Evolutionary conservation across 805 yeast species (phyloP).

Genomic region (Spathaspora gorwiae): DNA sequence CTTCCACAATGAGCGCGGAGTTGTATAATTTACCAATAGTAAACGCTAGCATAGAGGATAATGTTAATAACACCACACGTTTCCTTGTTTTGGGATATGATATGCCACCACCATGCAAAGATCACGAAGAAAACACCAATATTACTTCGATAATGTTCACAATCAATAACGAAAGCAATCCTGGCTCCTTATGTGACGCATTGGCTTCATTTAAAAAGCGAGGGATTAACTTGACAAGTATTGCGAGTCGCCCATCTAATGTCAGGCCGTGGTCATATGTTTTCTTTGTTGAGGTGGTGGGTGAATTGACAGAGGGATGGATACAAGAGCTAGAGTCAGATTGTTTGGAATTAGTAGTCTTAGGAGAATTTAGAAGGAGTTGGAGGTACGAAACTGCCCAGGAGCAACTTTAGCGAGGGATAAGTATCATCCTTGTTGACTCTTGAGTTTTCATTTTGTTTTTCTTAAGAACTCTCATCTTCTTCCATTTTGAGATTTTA

Average conservation of each 20-base stretch:
- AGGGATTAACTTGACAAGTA: constrained; percentile 61
- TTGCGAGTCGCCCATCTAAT: constrained; percentile 73
- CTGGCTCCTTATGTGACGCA: constrained; percentile 72
- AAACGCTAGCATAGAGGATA: constrained; percentile 62
- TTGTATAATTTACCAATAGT: constrained; percentile 56
- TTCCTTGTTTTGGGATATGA: constrained; percentile 60
- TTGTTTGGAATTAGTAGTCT: constrained; percentile 48
- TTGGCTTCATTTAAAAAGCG: constrained; percentile 52
- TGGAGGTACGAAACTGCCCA: constrained; percentile 21
- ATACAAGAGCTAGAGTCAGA: constrained; percentile 38
- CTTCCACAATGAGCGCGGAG: constrained; percentile 62
- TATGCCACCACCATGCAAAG: constrained; percentile 1
- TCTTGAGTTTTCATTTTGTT: too few species aligned
- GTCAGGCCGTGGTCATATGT: constrained; percentile 72
- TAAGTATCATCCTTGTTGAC: too few species aligned
- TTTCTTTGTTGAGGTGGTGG: constrained; percentile 71
- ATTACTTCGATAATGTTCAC: constrained; percentile 64
- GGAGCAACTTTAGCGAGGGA: too few species aligned
- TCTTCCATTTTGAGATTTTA: too few species aligned
- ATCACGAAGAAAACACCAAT: constrained; percentile 5
- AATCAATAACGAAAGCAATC: constrained; percentile 49
- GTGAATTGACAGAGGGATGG: constrained; percentile 32
- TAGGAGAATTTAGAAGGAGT: constrained; percentile 56
- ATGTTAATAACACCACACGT: constrained; percentile 74
- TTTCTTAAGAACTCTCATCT: too few species aligned